Evolutionary conservation across 2,329 filamentous ascomycete genomes (phyloP).

Genomic region (Stagonosporopsis vannaccii): DNA sequence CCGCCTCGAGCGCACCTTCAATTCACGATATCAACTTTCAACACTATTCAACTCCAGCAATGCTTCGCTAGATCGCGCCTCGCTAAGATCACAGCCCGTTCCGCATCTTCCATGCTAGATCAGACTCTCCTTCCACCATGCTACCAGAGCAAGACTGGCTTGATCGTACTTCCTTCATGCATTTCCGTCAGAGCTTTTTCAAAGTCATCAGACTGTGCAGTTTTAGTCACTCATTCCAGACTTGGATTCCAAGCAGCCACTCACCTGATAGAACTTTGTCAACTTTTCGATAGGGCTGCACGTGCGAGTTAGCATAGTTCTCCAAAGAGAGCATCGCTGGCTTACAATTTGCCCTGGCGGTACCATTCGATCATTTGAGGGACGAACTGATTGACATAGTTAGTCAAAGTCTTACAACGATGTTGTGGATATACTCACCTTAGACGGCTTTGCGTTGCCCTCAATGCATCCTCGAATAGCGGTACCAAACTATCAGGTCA

Average conservation of each 20-base stretch:
- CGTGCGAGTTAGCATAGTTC: neutral
- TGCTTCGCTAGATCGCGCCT: neutral
- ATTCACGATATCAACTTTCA: neutral
- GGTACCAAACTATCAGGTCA: slow-evolving; percentile 48
- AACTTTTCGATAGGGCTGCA: slow-evolving; percentile 13
- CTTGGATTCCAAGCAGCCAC: neutral
- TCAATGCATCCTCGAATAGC: slow-evolving; percentile 59
- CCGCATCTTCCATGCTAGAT: no score
- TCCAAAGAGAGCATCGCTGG: neutral
- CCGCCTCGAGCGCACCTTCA: no score
- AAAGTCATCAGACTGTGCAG: slow-evolving; percentile 49
- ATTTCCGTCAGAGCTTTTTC: slow-evolving; percentile 53
- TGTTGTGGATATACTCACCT: slow-evolving; percentile 10
- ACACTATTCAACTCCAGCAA: neutral
- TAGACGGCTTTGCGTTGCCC: slow-evolving; percentile 53
- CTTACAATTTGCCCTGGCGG: slow-evolving; percentile 53
- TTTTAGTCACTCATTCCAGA: neutral
- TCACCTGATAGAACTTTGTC: slow-evolving; percentile 8
- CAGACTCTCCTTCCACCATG: neutral
- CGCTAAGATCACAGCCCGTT: neutral
- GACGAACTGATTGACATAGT: slow-evolving; percentile 44
- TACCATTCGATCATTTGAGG: slow-evolving; percentile 61
- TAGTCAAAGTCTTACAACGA: neutral
- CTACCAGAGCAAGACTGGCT: slow-evolving; percentile 53
- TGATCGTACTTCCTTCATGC: slow-evolving; percentile 51